phyloP scores from a whole-genome alignment of 495 filamentous ascomycete species.

The Delitschia confertaspora region DNA sequence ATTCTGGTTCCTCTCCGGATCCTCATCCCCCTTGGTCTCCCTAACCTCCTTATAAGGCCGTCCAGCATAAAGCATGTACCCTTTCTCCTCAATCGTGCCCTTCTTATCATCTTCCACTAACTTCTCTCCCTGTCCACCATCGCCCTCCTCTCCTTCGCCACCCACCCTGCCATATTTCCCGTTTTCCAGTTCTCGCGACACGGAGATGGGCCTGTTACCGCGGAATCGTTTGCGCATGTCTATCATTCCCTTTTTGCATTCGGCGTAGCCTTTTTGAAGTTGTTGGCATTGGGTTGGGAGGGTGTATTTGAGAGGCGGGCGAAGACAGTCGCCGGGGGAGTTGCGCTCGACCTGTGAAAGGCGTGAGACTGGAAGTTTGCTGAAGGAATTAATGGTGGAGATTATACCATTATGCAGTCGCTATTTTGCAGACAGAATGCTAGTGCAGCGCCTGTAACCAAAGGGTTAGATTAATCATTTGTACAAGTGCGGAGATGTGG shows the following conservation, averaged over 20 bases:
- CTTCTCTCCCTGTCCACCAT: conserved; percentile 21
- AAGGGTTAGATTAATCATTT: conserved; percentile 2
- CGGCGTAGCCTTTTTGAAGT: conserved; percentile 79
- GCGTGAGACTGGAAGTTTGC: not conserved
- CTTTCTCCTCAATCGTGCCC: conserved; percentile 24
- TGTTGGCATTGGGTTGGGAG: conserved; percentile 86
- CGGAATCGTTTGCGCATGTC: conserved; percentile 99
- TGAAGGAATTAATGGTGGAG: not conserved
- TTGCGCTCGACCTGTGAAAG: conserved; percentile 57
- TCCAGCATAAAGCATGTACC: conserved; percentile 28
- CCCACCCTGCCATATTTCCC: conserved; percentile 40
- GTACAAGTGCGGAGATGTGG: not conserved
- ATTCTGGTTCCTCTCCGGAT: too few species aligned
- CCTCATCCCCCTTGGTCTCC: conserved; percentile 16
- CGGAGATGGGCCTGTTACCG: conserved; percentile 79
- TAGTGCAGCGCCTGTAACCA: conserved; percentile 65
- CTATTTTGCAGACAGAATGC: conserved; percentile 90
- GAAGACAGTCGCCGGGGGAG: conserved; percentile 77
- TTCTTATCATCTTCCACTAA: conserved; percentile 17
- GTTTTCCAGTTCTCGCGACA: conserved; percentile 52
- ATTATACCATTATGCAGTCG: conserved; percentile 71
- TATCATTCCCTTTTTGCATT: conserved; percentile 92
- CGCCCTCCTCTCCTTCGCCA: conserved; percentile 36
- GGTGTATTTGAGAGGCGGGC: conserved; percentile 62
- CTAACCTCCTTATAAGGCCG: conserved; percentile 9